phyloP scores from a whole-genome alignment of 1,139 yeast genomes.

The Suhomyces coccinellae region DNA sequence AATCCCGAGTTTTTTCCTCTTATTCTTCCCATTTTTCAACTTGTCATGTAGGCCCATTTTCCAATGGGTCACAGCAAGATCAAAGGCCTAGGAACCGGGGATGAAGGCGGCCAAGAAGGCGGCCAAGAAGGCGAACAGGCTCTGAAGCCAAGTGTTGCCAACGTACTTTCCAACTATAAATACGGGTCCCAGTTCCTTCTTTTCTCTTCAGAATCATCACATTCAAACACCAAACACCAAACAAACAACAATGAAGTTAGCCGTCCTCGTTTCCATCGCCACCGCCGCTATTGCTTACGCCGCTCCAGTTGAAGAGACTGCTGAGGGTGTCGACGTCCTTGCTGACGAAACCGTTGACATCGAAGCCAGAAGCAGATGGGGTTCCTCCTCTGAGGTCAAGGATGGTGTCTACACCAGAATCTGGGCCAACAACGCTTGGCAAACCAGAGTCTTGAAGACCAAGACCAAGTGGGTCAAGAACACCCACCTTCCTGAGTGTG shows the following conservation, averaged over 20 bases:
- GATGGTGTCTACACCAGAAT: slow-evolving; percentile 2
- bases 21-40: background rate
- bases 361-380: background rate
- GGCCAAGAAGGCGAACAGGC: too few relatives aligned
- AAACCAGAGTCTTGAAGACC: background rate
- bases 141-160: too few relatives aligned
- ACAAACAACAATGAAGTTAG: background rate
- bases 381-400: background rate
- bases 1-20: too few relatives aligned
- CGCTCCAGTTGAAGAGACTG: background rate
- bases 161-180: background rate
- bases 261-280: background rate
- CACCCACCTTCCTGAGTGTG: background rate
- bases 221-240: background rate
- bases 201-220: background rate
- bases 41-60: background rate
- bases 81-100: background rate
- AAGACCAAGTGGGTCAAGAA: background rate
- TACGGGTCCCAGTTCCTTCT: background rate
- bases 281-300: background rate
- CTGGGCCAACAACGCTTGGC: background rate
- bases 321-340: background rate
- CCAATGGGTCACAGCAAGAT: background rate
- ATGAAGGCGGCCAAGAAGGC: too few relatives aligned
- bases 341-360: background rate